Percentiles rank a stretch among this genome's conserved stretches.
These are phyloP conservation scores for Medicago lupulina DNA, from an alignment of 306 rosid genomes.

Conservation along the genomic window DNA sequence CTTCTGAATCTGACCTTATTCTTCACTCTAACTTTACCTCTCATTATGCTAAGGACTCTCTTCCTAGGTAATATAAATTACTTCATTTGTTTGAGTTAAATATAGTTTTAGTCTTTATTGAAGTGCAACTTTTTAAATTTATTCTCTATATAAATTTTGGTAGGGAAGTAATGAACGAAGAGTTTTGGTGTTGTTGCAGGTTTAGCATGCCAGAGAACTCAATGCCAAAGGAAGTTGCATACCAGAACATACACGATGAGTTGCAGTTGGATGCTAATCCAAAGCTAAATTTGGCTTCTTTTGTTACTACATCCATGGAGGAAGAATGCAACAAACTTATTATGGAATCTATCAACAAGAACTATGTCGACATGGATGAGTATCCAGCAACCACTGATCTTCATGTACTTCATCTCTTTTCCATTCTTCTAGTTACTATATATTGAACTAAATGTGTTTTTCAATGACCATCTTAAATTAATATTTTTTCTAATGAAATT, in stretches of 20 bases:
- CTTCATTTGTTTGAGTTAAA: not conserved
- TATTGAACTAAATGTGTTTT: too few relatives aligned
- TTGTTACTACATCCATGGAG: slow-evolving; percentile 88
- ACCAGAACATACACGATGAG: slow-evolving; percentile 68
- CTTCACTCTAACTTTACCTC: slow-evolving; percentile 20
- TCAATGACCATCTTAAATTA: not conserved
- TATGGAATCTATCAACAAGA: slow-evolving; percentile 80
- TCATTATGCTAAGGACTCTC: slow-evolving; percentile 32
- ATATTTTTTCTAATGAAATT: too few relatives aligned
- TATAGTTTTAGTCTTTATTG: too few relatives aligned
- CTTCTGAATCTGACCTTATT: slow-evolving; percentile 43
- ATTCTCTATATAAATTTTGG: too few relatives aligned
- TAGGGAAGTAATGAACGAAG: slow-evolving; percentile 3
- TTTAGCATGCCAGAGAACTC: slow-evolving; percentile 56
- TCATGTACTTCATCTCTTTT: slow-evolving; percentile 44
- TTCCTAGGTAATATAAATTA: slow-evolving; percentile 46
- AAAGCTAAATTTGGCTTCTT: slow-evolving; percentile 76
- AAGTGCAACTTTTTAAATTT: too few relatives aligned
- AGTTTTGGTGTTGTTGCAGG: slow-evolving; percentile 33
- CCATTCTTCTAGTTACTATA: too few relatives aligned
- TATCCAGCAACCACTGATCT: slow-evolving; percentile 84
- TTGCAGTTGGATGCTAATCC: slow-evolving; percentile 68
- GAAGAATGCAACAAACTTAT: slow-evolving; percentile 74
- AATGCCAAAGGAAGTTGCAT: slow-evolving; percentile 64
- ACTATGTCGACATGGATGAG: slow-evolving; percentile 78